These are phyloP conservation scores for Cryptosporidium tyzzeri DNA, from an alignment of 169 alveolate species.

Conservation along the genomic window DNA sequence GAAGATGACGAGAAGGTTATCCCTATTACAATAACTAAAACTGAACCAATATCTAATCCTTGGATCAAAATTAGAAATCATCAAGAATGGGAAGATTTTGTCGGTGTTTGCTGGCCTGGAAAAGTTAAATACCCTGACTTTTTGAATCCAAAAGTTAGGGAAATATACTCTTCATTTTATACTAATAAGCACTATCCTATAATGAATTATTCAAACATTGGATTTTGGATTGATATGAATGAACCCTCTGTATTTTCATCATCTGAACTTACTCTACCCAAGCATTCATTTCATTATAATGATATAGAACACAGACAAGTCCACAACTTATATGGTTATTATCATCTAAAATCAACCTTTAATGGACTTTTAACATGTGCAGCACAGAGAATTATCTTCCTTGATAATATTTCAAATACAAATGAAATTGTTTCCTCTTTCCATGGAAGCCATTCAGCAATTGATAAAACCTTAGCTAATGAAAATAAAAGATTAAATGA, in stretches of 20 bases:
- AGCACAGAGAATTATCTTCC: slow-evolving; percentile 27
- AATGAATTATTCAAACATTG: slow-evolving; percentile 59
- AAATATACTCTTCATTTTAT: slow-evolving; percentile 49
- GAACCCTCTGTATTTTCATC: slow-evolving; percentile 92
- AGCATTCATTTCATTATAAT: slow-evolving; percentile 80
- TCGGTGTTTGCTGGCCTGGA: slow-evolving; percentile 81
- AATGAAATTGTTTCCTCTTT: slow-evolving; percentile 51
- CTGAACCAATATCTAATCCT: slow-evolving; percentile 6
- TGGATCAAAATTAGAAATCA: slow-evolving; percentile 40
- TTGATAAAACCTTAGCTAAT: not conserved
- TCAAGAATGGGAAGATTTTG: slow-evolving; percentile 69
- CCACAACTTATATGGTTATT: slow-evolving; percentile 80
- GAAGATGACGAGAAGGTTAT: not conserved
- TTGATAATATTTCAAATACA: slow-evolving; percentile 57
- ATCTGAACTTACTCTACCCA: slow-evolving; percentile 90
- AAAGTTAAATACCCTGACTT: slow-evolving; percentile 78
- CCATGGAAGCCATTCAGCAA: slow-evolving; percentile 1
- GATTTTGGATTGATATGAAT: slow-evolving; percentile 93
- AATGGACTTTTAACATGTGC: slow-evolving; percentile 85
- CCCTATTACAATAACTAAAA: not conserved
- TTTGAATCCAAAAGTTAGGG: slow-evolving; percentile 53
- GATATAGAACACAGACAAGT: slow-evolving; percentile 79
- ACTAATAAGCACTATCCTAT: slow-evolving; percentile 45
- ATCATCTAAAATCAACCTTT: slow-evolving; percentile 81
- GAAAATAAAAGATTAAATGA: slow-evolving; percentile 35